Evolutionary conservation across 306 rosid genomes (phyloP), one percentile per base, ranked within the genome.

Genomic region (Cicer cuneatum): DNA sequence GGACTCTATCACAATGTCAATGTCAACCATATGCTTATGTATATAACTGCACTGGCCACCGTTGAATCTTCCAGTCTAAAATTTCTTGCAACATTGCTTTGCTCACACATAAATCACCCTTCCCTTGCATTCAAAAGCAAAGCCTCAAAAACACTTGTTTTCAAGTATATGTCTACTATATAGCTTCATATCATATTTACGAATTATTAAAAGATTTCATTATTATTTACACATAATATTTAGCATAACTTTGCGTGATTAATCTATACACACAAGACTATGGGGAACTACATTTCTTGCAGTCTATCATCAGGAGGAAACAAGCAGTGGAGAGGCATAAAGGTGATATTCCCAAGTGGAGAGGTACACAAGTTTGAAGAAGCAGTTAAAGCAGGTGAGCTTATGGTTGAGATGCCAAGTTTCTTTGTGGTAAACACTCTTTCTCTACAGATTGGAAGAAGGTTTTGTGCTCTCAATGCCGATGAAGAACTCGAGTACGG

Each of bases 211-310:
- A 0, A 6, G 19, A 15, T 51, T 14, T 52, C 8, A 51, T 51
- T 52, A 7, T 29, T n/a, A 16, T 7, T 24, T 29, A 29, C 33
- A 41, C 8, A 62, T 14, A 62, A 2, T 37, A 16, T n/a, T 48
- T 9, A 54, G 5, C 89, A 29, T 19, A 19, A 19, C 21, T 19
- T 19, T 19, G 21, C 21, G 21, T 19, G 21, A 19, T 19, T 19
- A 19, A 19, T 19, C 21, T 19, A 19, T 29, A 29, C 35, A 29
- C 5, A 29, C 35, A 29, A 29, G 35, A 29, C 35, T 29, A 29
- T 93, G 98, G 96, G 98, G 10, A 93, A 90, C 89, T 90, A 89
- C 74, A 66, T 90, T 1, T 90, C 95, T 7, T 93, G 96, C 82
- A 83, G 85, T 2, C 75, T 93, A 2, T 75, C 92, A 48, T 39